Conservation (phyloP, 192 early-diverging fungal genomes). For the Coemansia sp. region DNA sequence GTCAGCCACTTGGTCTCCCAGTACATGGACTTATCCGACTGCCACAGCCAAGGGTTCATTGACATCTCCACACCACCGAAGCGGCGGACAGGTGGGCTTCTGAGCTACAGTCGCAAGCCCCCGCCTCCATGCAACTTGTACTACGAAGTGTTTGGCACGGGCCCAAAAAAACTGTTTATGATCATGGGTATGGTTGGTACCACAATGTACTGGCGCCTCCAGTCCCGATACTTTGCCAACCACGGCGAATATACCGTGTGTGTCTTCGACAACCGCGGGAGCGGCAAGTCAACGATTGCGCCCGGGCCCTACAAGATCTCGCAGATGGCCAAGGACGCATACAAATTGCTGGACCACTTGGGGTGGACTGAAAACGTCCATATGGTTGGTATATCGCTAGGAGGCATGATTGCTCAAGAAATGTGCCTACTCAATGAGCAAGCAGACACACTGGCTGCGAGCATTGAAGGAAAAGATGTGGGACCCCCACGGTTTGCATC, state of each 20-base stretch:
- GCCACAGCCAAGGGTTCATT: slow-evolving; percentile 12
- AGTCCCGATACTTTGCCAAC: slow-evolving; percentile 66
- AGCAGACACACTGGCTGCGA: not conserved
- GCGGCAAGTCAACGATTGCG: slow-evolving; percentile 55
- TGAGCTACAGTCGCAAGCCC: slow-evolving; percentile 1
- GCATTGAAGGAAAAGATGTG: too few relatives aligned
- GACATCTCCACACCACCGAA: slow-evolving; percentile 20
- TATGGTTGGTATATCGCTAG: slow-evolving; percentile 81
- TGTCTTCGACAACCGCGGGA: slow-evolving; percentile 85
- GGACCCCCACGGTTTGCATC: slow-evolving; percentile 20
- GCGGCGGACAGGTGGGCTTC: slow-evolving; percentile 9
- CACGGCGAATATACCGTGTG: slow-evolving; percentile 68
- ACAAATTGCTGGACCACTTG: slow-evolving; percentile 67
- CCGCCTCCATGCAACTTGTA: slow-evolving; percentile 54
- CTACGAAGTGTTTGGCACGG: slow-evolving; percentile 77
- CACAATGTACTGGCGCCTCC: slow-evolving; percentile 53
- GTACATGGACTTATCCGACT: slow-evolving; percentile 32
- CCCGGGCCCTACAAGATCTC: slow-evolving; percentile 57
- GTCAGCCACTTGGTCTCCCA: slow-evolving; percentile 12
- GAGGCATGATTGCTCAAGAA: slow-evolving; percentile 85
- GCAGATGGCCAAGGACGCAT: slow-evolving; percentile 78
- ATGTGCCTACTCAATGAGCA: slow-evolving; percentile 49
- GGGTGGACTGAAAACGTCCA: slow-evolving; percentile 72
- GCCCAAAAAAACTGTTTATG: slow-evolving; percentile 67
- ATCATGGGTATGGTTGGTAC: slow-evolving; percentile 65